Base-by-base conservation (phyloP, 805 yeast species). In the Wickerhamiella sergipiensis region DNA sequence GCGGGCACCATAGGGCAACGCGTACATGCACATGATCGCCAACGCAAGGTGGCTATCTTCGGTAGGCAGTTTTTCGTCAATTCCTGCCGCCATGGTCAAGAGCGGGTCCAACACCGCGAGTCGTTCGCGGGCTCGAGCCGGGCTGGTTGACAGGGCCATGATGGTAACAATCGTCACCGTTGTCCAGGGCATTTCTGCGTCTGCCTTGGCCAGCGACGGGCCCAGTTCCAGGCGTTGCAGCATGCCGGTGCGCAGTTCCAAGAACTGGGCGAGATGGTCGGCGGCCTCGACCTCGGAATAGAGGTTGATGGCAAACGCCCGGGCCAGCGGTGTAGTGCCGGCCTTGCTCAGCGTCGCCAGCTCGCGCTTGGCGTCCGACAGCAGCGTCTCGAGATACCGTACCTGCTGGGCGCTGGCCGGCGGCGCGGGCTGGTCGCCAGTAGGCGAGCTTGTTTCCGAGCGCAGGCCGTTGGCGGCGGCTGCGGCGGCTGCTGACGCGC, bases 101-200 rank as follows among this genome's bases (percentile, higher is more conserved):
- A 52, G 23, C 9, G 39, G 48, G 15, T 49, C 46, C 5, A 49
- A 46, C 13, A 47, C 33, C 9, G 38, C 47, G 7, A 36, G n/a
- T 21, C 54, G 47, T 18, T 52, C 52, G 7, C 43, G 26, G 3
- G 45, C 46, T 3, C 33, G 31, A 13, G 31, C 21, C 1, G 29
- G 21, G 9, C 42, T 17, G 18, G 55, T 43, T 39, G 51, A 50
- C 38, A 60, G 21, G 2, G 60, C 57, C 51, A 51, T 52, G 1
- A 54, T 55, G 9, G 56, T 51, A 17, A 60, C 54, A n/a, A 59
- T 47, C 7, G 59, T 58, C 15, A 53, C 48, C 36, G 59, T 49
- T 7, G 58, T 46, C 48, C 49, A 47, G 8, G 60, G 60, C 47
- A 55, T 57, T 15, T 48, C 45, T 26, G 43, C 50, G 33, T 52